Evolutionary conservation across 129 eudicot genomes (phyloP).

Genomic region (Artemisia annua): DNA sequence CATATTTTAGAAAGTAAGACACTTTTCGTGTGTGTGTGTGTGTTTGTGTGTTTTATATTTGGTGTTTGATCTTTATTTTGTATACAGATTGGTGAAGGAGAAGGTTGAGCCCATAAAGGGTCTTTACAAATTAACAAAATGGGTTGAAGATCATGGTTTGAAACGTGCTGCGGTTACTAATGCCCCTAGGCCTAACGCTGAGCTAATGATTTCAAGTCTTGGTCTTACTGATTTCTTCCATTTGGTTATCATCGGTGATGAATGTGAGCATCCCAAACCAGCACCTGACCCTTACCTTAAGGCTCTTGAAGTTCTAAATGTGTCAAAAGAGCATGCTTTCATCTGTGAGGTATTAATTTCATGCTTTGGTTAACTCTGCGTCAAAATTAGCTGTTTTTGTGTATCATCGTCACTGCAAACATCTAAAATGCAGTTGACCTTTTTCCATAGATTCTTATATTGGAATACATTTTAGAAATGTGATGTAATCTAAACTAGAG

Average conservation of each 20-base stretch:
- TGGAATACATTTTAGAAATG: background rate
- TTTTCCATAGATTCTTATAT: background rate
- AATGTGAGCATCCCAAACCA: conserved; percentile 90
- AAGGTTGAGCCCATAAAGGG: conserved; percentile 78
- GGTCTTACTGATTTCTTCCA: conserved; percentile 95
- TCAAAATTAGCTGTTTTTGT: background rate
- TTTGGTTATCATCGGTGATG: conserved; percentile 68
- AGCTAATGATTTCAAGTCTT: conserved; percentile 70
- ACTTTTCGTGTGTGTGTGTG: background rate
- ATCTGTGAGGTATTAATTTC: conserved; percentile 69
- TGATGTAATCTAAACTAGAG: background rate
- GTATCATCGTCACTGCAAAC: background rate
- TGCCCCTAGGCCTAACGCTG: conserved; percentile 90
- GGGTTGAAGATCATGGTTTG: conserved; percentile 88
- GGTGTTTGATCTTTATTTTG: conserved; percentile 16
- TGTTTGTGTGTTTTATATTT: background rate
- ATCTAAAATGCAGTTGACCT: conserved; percentile 9
- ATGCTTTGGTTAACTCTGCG: background rate
- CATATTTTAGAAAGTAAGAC: conserved; percentile 70
- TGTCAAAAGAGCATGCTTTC: conserved; percentile 84
- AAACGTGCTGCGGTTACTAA: conserved; percentile 95
- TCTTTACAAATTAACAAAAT: conserved; percentile 67
- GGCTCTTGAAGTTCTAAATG: conserved; percentile 77
- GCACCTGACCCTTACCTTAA: conserved; percentile 89
- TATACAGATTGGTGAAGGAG: conserved; percentile 73